A percentile compares a stretch with the other conserved stretches of the same genome.
phyloP scores from a whole-genome alignment of 768 basidiomycete species.

The Trametes maxima region DNA sequence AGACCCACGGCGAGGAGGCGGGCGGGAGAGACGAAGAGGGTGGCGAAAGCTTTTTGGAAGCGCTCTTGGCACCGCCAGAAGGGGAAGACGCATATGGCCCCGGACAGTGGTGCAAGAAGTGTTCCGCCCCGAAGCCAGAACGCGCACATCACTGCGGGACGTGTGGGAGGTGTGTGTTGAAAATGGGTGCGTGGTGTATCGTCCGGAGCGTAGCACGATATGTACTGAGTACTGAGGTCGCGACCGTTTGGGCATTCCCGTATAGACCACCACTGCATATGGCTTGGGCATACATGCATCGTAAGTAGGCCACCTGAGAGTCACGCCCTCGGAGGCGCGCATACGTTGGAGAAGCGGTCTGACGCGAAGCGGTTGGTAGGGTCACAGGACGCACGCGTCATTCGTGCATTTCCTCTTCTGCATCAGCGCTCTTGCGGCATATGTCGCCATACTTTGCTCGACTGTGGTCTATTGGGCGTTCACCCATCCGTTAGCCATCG shows the following conservation, averaged over 20 bases:
- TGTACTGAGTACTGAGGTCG: background rate
- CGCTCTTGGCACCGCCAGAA: slow-evolving; percentile 50
- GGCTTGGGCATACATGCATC: slow-evolving; percentile 77
- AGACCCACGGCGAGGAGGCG: slow-evolving; percentile 22
- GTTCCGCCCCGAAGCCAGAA: slow-evolving; percentile 80
- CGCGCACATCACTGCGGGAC: slow-evolving; percentile 71
- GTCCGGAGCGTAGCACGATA: background rate
- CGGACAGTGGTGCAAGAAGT: slow-evolving; percentile 76
- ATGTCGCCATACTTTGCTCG: slow-evolving; percentile 57
- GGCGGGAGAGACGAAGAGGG: slow-evolving; percentile 30
- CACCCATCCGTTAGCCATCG: slow-evolving; percentile 59
- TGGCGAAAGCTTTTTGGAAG: slow-evolving; percentile 55
- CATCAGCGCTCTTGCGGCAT: slow-evolving; percentile 61
- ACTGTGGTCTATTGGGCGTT: slow-evolving; percentile 67
- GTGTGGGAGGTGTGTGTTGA: slow-evolving; percentile 79
- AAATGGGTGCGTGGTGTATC: slow-evolving; percentile 64
- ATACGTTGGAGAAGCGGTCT: background rate
- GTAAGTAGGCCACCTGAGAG: slow-evolving; percentile 43
- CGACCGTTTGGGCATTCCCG: background rate
- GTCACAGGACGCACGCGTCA: slow-evolving; percentile 81
- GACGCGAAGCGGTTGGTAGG: slow-evolving; percentile 43
- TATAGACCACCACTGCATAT: slow-evolving; percentile 85
- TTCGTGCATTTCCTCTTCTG: slow-evolving; percentile 78
- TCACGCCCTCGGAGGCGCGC: background rate
- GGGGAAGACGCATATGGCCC: slow-evolving; percentile 51